phyloP scores from a whole-genome alignment of 139 green algal species.

The Chlorella sp. region DNA sequence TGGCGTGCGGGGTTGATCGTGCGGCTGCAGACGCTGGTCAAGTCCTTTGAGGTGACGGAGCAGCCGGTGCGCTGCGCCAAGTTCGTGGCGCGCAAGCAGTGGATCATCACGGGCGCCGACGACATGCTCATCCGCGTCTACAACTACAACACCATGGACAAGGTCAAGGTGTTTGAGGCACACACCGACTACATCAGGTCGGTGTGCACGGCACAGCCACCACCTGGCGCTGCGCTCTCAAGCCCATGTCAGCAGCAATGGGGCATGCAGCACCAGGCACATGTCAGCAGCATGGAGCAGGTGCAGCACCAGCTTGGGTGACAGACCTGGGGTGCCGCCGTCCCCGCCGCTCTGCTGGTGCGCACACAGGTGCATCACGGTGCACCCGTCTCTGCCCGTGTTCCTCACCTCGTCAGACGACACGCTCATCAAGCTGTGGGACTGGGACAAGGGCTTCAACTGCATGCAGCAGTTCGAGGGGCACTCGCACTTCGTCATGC shows the following conservation, averaged over 20 bases:
- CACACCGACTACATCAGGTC: conserved; percentile 98
- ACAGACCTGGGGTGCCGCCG: too few relatives aligned
- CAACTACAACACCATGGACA: conserved; percentile 99
- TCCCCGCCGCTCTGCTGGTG: not conserved
- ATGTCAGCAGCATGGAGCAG: too few relatives aligned
- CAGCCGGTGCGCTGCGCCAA: conserved; percentile 93
- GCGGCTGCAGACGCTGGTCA: conserved; percentile 77
- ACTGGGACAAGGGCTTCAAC: conserved; percentile 94
- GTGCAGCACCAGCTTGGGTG: too few relatives aligned
- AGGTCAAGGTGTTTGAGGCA: conserved; percentile 95
- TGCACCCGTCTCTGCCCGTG: conserved; percentile 91
- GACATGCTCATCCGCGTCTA: conserved; percentile 98
- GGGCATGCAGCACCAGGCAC: too few relatives aligned
- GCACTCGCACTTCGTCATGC: conserved; percentile 99
- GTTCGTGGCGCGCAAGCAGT: conserved; percentile 97
- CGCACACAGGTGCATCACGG: conserved; percentile 68
- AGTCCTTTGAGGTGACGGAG: conserved; percentile 97
- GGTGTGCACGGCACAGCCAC: too few relatives aligned
- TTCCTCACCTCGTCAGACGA: conserved; percentile 94
- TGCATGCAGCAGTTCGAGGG: conserved; percentile 97
- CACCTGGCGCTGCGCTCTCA: too few relatives aligned
- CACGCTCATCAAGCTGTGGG: conserved; percentile 99
- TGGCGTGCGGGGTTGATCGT: not conserved
- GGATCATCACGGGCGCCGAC: conserved; percentile 89
- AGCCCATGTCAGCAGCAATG: too few relatives aligned